These are phyloP conservation scores for Lactifluus subvellereus DNA, from an alignment of 768 basidiomycete genomes.

Conservation along the genomic window DNA sequence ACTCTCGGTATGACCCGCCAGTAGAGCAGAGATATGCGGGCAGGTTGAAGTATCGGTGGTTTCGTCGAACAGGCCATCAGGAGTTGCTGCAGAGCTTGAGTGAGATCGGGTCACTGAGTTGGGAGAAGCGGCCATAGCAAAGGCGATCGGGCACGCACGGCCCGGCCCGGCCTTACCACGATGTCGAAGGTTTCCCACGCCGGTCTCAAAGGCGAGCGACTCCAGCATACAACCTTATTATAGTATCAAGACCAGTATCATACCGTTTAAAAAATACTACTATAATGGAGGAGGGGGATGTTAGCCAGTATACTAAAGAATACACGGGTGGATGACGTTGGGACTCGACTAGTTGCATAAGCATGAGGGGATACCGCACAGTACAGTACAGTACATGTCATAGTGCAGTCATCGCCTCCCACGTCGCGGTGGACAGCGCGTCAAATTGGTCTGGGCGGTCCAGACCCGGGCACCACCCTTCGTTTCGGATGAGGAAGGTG, in stretches of 20 bases:
- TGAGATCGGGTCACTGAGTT: slow-evolving; percentile 14
- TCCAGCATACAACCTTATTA: too few species aligned
- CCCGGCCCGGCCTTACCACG: neutral
- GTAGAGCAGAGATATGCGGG: slow-evolving; percentile 38
- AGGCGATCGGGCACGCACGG: neutral
- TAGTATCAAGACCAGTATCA: too few species aligned
- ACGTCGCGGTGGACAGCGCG: neutral
- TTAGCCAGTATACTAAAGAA: neutral
- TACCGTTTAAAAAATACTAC: too few species aligned
- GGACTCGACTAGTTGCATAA: neutral
- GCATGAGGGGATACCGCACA: too few species aligned
- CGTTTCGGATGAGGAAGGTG: slow-evolving; percentile 11
- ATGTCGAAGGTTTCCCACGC: neutral
- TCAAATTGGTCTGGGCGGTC: neutral
- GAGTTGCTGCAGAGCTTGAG: slow-evolving; percentile 12
- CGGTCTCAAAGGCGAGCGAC: too few species aligned
- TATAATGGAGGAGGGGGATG: too few species aligned
- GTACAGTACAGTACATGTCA: neutral
- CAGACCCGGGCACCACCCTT: slow-evolving; percentile 1
- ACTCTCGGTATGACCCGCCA: slow-evolving; percentile 34
- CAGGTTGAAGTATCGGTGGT: slow-evolving; percentile 25
- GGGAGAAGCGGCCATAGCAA: slow-evolving; percentile 12
- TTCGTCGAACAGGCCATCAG: slow-evolving; percentile 16
- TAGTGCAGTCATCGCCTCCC: neutral
- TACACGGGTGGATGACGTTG: neutral